Evolutionary conservation across 768 basidiomycete species (phyloP).

Genomic region (Phylloporus sp.): DNA sequence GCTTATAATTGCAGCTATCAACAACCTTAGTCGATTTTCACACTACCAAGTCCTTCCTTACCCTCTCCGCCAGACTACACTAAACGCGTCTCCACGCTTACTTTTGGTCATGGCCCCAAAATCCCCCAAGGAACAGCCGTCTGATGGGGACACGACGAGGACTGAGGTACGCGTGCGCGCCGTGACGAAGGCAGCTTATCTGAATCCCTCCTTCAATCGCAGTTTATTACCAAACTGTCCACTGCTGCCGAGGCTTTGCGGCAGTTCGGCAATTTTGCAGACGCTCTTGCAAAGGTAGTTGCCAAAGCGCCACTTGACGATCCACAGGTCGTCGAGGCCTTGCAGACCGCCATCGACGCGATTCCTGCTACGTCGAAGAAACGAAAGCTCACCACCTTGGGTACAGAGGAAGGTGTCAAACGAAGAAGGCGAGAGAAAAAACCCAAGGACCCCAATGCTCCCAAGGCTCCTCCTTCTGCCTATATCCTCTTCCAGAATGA

Average conservation of each 20-base stretch:
- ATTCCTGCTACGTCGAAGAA: conserved; percentile 41
- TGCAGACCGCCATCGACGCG: conserved; percentile 31
- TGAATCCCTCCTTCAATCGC: conserved; percentile 18
- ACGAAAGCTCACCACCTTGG: conserved; percentile 40
- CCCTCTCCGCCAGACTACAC: conserved; percentile 20
- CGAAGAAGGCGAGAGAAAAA: conserved; percentile 49
- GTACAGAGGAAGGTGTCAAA: conserved; percentile 37
- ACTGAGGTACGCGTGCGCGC: conserved; percentile 27
- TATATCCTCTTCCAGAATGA: conserved; percentile 96
- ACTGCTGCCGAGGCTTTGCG: conserved; percentile 62
- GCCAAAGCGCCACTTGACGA: conserved; percentile 35
- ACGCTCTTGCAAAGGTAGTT: conserved; percentile 53
- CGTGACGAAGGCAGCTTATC: conserved; percentile 10
- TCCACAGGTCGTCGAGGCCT: conserved; percentile 25
- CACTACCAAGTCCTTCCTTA: conserved; percentile 39
- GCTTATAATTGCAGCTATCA: conserved; percentile 38
- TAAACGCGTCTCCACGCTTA: conserved; percentile 25
- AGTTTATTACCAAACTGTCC: conserved; percentile 56
- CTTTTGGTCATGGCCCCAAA: conserved; percentile 25
- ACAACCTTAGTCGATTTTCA: conserved; percentile 38
- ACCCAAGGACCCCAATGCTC: conserved; percentile 85
- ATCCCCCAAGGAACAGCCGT: conserved; percentile 19
- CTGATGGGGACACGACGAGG: conserved; percentile 27
- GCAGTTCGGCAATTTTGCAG: conserved; percentile 56
- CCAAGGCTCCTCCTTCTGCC: conserved; percentile 88